These are phyloP conservation scores for Exophiala xenobiotica DNA, from an alignment of 2,329 filamentous ascomycete genomes.

Conservation along the genomic window DNA sequence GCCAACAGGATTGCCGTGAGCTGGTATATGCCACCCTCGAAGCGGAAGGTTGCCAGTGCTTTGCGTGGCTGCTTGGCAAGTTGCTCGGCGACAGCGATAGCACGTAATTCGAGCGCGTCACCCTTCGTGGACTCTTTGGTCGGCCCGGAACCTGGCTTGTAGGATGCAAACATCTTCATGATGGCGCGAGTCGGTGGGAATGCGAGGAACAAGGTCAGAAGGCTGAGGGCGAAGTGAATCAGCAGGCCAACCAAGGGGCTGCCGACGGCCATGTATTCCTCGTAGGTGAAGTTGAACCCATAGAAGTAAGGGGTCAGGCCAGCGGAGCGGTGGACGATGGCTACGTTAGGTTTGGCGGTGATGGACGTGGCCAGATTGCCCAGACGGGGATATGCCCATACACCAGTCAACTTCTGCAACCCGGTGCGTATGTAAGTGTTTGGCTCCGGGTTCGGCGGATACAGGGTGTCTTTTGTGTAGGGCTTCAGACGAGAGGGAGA, in stretches of 20 bases:
- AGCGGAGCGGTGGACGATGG: constrained; percentile 61
- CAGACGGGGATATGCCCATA: constrained; percentile 55
- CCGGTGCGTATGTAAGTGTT: constrained; percentile 36
- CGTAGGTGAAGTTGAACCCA: constrained; percentile 58
- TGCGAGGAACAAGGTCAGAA: constrained; percentile 48
- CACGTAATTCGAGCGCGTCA: constrained; percentile 44
- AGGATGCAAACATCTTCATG: constrained; percentile 45
- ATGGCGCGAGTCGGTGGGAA: constrained; percentile 56
- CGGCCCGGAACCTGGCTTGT: constrained; percentile 53
- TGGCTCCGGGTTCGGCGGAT: constrained; percentile 46
- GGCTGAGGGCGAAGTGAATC: constrained; percentile 49
- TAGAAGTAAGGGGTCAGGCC: constrained; percentile 59
- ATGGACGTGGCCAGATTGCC: constrained; percentile 58
- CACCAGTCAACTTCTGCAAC: constrained; percentile 49
- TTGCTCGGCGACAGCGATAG: constrained; percentile 46
- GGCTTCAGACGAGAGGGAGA: constrained; percentile 43
- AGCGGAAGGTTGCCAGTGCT: constrained; percentile 44
- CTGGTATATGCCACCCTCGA: constrained; percentile 44
- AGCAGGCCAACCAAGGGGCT: constrained; percentile 49
- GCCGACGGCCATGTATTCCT: constrained; percentile 55
- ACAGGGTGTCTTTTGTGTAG: constrained; percentile 49
- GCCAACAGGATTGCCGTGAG: constrained; percentile 45
- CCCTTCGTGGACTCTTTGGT: constrained; percentile 42
- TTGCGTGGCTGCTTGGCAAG: constrained; percentile 37
- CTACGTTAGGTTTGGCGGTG: constrained; percentile 53